Percentiles rank a stretch among this genome's conserved stretches.
These are phyloP conservation scores for Pythium biforme DNA, from an alignment of 352 stramenopile species.

Conservation along the genomic window DNA sequence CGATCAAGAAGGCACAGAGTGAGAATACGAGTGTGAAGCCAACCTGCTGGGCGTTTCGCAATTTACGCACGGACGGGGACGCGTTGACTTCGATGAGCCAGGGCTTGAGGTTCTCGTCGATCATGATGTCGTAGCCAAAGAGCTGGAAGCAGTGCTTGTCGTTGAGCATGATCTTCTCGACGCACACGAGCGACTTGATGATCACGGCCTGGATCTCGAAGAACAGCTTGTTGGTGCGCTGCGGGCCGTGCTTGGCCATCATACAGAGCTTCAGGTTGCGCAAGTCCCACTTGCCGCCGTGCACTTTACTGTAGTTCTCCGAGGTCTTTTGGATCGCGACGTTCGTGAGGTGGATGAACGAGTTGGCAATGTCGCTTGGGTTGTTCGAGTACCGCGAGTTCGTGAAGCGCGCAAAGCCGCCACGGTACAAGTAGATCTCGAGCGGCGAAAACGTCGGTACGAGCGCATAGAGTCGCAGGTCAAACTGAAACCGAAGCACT, in stretches of 20 bases:
- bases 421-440: conserved; percentile 91
- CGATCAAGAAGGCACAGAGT: no score
- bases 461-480: conserved; percentile 92
- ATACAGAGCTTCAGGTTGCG: conserved; percentile 91
- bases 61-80: conserved; percentile 80
- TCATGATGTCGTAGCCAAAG: conserved; percentile 93
- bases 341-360: conserved; percentile 94
- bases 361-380: conserved; percentile 87
- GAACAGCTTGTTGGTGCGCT: conserved; percentile 85
- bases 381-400: conserved; percentile 91
- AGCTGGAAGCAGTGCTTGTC: conserved; percentile 96
- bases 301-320: conserved; percentile 92
- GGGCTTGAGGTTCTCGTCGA: conserved; percentile 89
- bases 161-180: conserved; percentile 94
- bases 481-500: no score
- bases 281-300: conserved; percentile 92
- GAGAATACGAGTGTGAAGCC: no score
- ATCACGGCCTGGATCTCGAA: conserved; percentile 90
- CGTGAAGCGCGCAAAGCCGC: conserved; percentile 91
- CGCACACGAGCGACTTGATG: conserved; percentile 81
- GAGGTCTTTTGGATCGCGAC: conserved; percentile 94
- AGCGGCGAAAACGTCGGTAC: conserved; percentile 92
- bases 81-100: conserved; percentile 94
- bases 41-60: no score
- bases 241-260: conserved; percentile 84